These are phyloP conservation scores for Podospora fimiseda DNA, from an alignment of 495 filamentous ascomycete genomes.

Conservation along the genomic window DNA sequence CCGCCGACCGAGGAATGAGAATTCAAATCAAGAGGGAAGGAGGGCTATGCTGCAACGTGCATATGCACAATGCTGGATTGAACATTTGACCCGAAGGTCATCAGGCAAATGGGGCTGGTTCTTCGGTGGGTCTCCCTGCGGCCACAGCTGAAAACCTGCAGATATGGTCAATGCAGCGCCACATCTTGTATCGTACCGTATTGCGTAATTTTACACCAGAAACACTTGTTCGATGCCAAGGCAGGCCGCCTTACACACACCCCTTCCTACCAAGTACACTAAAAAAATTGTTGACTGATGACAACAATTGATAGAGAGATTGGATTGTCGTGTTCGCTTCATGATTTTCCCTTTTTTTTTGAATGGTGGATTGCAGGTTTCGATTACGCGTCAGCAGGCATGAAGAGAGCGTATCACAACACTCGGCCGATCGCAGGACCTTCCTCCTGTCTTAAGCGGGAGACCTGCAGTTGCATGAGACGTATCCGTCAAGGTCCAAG, in stretches of 20 bases:
- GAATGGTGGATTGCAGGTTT: not conserved
- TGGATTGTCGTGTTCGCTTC: slow-evolving; percentile 1
- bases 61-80: slow-evolving; percentile 34
- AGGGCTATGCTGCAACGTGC: slow-evolving; percentile 43
- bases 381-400: slow-evolving; percentile 9
- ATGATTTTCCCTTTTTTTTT: not conserved
- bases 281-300: not conserved
- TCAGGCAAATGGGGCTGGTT: slow-evolving; percentile 30
- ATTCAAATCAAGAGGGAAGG: slow-evolving; percentile 6
- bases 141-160: slow-evolving; percentile 43
- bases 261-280: not conserved
- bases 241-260: slow-evolving; percentile 6
- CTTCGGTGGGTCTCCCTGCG: slow-evolving; percentile 18
- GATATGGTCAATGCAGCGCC: slow-evolving; percentile 33
- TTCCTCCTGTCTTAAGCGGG: not conserved
- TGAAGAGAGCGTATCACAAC: slow-evolving; percentile 8
- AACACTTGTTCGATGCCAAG: slow-evolving; percentile 4
- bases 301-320: not conserved
- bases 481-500: not conserved
- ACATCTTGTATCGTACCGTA: slow-evolving; percentile 17
- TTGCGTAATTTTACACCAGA: slow-evolving; percentile 8
- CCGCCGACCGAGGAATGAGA: not conserved
- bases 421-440: slow-evolving; percentile 2
- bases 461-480: not conserved
- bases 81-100: slow-evolving; percentile 22